These are phyloP conservation scores for Athelia sp. DNA, from an alignment of 1,284 basidiomycete genomes.

Conservation along the genomic window DNA sequence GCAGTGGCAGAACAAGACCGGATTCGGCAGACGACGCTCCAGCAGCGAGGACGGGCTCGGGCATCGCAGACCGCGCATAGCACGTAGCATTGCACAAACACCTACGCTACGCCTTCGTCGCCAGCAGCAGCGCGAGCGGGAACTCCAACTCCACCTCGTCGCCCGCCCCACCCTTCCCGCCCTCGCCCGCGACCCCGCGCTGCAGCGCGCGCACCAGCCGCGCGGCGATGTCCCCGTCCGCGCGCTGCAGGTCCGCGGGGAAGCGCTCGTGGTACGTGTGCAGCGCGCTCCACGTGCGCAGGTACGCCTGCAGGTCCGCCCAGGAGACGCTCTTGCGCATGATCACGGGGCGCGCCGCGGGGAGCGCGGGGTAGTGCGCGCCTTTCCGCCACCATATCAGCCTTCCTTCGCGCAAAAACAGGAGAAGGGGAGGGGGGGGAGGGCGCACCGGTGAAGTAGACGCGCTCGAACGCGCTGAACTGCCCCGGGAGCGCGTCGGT, in stretches of 20 bases:
- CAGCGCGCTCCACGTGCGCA: slow-evolving; percentile 70
- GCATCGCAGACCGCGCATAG: too few relatives aligned
- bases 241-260: slow-evolving; percentile 48
- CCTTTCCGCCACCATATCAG: slow-evolving; percentile 4
- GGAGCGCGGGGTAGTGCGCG: slow-evolving; percentile 38
- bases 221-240: slow-evolving; percentile 58
- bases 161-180: slow-evolving; percentile 21
- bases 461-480: slow-evolving; percentile 39
- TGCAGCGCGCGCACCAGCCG: slow-evolving; percentile 52
- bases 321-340: slow-evolving; percentile 61
- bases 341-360: slow-evolving; percentile 44
- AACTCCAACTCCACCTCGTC: slow-evolving; percentile 63
- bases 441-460: slow-evolving; percentile 49
- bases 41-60: too few relatives aligned
- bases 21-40: too few relatives aligned
- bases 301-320: slow-evolving; percentile 61
- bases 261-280: slow-evolving; percentile 65
- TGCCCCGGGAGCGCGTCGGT: slow-evolving; percentile 25
- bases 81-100: too few relatives aligned
- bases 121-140: slow-evolving; percentile 66
- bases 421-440: slow-evolving; percentile 6
- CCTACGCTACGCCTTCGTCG: slow-evolving; percentile 28
- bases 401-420: slow-evolving; percentile 4
- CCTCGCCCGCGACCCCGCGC: slow-evolving; percentile 32
- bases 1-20: too few relatives aligned